Evolutionary conservation across 192 early-diverging fungal genomes (phyloP).

Genomic region (Thamnidium elegans): DNA sequence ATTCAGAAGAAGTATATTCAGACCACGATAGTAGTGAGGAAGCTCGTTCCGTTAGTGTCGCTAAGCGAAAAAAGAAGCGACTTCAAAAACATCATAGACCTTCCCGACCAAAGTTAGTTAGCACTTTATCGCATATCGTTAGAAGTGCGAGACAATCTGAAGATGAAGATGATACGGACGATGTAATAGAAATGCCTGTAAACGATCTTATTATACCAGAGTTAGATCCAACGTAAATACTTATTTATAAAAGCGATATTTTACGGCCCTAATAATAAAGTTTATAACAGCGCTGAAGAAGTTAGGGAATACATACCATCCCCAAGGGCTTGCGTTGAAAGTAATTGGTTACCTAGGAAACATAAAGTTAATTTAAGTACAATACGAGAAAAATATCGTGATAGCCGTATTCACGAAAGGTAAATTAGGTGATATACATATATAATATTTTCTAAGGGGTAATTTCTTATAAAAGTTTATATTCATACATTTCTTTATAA

Average conservation of each 20-base stretch:
- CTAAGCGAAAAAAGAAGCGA: constrained; percentile 20
- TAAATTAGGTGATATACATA: constrained; percentile 1
- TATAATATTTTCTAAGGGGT: no score
- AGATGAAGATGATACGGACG: constrained; percentile 1
- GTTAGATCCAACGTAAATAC: constrained; percentile 19
- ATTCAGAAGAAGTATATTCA: neutral
- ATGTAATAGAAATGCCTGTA: constrained; percentile 7
- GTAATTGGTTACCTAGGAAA: constrained; percentile 5
- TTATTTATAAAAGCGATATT: neutral
- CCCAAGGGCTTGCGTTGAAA: no score
- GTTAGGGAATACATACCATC: constrained; percentile 12
- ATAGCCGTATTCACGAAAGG: constrained; percentile 23
- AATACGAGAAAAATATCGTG: constrained; percentile 27
- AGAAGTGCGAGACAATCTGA: constrained; percentile 7
- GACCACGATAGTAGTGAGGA: constrained; percentile 12
- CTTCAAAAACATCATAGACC: constrained; percentile 17
- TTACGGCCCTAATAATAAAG: neutral
- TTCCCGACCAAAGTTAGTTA: constrained; percentile 9
- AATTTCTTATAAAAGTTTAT: no score
- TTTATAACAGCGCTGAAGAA: constrained; percentile 28
- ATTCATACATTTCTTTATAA: neutral
- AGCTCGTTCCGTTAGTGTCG: constrained; percentile 4
- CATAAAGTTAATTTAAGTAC: constrained; percentile 31
- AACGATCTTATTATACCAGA: constrained; percentile 10
- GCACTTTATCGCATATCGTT: constrained; percentile 18